Percentiles rank a stretch among this genome's conserved stretches.
These are phyloP conservation scores for Limnanthes douglasii DNA, from an alignment of 345 rosid species.

Conservation along the genomic window DNA sequence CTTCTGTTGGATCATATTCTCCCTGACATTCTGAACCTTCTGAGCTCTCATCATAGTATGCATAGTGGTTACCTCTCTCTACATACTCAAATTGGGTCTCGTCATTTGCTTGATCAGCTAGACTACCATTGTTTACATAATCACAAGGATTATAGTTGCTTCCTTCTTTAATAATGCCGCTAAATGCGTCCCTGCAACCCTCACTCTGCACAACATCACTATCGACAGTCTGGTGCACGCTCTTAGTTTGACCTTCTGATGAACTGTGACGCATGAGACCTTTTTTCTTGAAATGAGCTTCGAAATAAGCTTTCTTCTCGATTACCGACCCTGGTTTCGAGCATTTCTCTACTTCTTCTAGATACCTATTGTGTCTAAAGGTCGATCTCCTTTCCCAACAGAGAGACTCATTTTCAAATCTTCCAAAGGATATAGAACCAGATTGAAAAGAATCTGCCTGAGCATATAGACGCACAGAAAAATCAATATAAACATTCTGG, in stretches of 20 bases:
- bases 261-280: slow-evolving; percentile 32
- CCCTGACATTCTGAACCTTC: slow-evolving; percentile 23
- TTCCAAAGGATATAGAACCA: slow-evolving; percentile 85
- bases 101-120: slow-evolving; percentile 10
- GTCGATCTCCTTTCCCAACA: slow-evolving; percentile 87
- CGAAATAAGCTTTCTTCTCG: slow-evolving; percentile 75
- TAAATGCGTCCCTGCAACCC: slow-evolving; percentile 13
- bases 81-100: slow-evolving; percentile 10
- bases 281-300: slow-evolving; percentile 82
- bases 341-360: slow-evolving; percentile 84
- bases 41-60: slow-evolving; percentile 29
- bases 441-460: slow-evolving; percentile 63
- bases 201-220: slow-evolving; percentile 11
- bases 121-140: slow-evolving; percentile 7
- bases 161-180: no score
- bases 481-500: slow-evolving; percentile 3
- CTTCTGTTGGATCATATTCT: slow-evolving; percentile 18
- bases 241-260: slow-evolving; percentile 23
- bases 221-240: slow-evolving; percentile 15
- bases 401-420: slow-evolving; percentile 66
- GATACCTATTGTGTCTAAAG: slow-evolving; percentile 76
- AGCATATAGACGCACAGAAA: slow-evolving; percentile 7
- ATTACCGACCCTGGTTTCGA: slow-evolving; percentile 75
- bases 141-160: slow-evolving; percentile 8
- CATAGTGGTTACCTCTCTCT: slow-evolving; percentile 12